Percentiles rank a stretch among this genome's conserved stretches.
Conservation (phyloP, 805 yeast genomes). For the Saccharomyces jurei region DNA sequence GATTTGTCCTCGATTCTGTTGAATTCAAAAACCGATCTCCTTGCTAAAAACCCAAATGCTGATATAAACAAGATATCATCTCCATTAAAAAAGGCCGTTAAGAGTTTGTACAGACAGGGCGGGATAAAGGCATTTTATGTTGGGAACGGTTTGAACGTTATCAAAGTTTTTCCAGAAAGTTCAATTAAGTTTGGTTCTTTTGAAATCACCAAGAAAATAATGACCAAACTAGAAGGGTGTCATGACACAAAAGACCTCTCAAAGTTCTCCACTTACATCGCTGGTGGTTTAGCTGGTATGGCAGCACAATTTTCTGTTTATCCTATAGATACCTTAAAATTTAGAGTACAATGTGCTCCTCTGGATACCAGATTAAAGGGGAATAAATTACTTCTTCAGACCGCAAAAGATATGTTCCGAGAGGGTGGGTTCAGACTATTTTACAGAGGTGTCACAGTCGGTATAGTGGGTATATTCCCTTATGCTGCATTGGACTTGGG, state of each 20-base stretch:
- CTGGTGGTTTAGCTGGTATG: constrained; percentile 97
- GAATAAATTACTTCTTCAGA: constrained; percentile 47
- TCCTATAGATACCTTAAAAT: constrained; percentile 91
- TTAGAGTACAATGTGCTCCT: constrained; percentile 87
- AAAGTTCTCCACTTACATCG: constrained; percentile 69
- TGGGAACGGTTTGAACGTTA: constrained; percentile 88
- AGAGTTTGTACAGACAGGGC: constrained; percentile 76
- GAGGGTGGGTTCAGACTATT: constrained; percentile 75
- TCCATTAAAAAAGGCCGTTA: constrained; percentile 73
- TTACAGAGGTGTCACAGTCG: constrained; percentile 82
- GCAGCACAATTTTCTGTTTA: constrained; percentile 86
- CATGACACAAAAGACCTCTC: constrained; percentile 63
- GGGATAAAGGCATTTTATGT: constrained; percentile 85
- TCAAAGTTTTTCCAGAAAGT: constrained; percentile 92
- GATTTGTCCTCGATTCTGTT: constrained; percentile 65
- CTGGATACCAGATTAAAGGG: constrained; percentile 57
- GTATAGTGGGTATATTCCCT: constrained; percentile 94
- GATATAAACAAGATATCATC: constrained; percentile 47
- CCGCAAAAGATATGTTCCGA: constrained; percentile 67
- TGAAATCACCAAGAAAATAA: constrained; percentile 70
- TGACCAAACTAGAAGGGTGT: constrained; percentile 71
- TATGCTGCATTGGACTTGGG: constrained; percentile 96
- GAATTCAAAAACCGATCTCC: constrained; percentile 41
- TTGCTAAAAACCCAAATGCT: constrained; percentile 38
- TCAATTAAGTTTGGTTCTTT: constrained; percentile 96